Percentiles rank a stretch among this genome's conserved stretches.
These are phyloP conservation scores for Umbelopsis isabellina DNA, from an alignment of 192 early-diverging fungal genomes.

Conservation along the genomic window DNA sequence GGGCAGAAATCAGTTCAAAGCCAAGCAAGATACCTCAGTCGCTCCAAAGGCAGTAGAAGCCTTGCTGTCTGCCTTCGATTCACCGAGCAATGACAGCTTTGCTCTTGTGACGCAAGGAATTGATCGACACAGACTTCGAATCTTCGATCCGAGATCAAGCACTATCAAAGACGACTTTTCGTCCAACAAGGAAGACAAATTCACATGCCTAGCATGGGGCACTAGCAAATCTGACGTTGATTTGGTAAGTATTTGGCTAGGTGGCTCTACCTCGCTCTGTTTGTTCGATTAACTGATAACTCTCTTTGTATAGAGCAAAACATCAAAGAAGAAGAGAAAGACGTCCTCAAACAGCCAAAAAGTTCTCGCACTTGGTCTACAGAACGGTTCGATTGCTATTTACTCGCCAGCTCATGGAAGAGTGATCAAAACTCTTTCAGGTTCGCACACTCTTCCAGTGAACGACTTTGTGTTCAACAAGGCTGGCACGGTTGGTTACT, in stretches of 20 bases:
- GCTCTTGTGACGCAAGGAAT: conserved; percentile 58
- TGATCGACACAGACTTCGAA: conserved; percentile 57
- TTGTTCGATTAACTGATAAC: neutral
- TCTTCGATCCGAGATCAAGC: conserved; percentile 55
- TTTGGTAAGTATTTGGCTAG: neutral
- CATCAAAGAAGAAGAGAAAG: conserved; percentile 45
- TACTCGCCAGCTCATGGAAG: conserved; percentile 54
- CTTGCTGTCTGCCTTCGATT: conserved; percentile 44
- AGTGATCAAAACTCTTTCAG: conserved; percentile 44
- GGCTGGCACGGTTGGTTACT: conserved; percentile 50
- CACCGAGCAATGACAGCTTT: conserved; percentile 45
- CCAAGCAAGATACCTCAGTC: conserved; percentile 43
- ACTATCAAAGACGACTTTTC: conserved; percentile 55
- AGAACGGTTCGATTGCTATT: conserved; percentile 51
- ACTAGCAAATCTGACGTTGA: conserved; percentile 37
- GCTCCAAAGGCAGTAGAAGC: conserved; percentile 37
- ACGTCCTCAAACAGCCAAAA: conserved; percentile 32
- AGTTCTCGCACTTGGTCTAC: conserved; percentile 55
- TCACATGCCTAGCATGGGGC: conserved; percentile 58
- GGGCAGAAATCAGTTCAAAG: conserved; percentile 40
- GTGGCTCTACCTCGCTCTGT: neutral
- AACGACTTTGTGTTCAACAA: conserved; percentile 55
- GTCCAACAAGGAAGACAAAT: conserved; percentile 52
- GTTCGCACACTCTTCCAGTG: conserved; percentile 50
- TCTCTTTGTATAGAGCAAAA: neutral